A percentile compares a stretch with the other conserved stretches of the same genome.
These are phyloP conservation scores for Sphaceloma murrayae DNA, from an alignment of 2,329 filamentous ascomycete genomes.

Conservation along the genomic window DNA sequence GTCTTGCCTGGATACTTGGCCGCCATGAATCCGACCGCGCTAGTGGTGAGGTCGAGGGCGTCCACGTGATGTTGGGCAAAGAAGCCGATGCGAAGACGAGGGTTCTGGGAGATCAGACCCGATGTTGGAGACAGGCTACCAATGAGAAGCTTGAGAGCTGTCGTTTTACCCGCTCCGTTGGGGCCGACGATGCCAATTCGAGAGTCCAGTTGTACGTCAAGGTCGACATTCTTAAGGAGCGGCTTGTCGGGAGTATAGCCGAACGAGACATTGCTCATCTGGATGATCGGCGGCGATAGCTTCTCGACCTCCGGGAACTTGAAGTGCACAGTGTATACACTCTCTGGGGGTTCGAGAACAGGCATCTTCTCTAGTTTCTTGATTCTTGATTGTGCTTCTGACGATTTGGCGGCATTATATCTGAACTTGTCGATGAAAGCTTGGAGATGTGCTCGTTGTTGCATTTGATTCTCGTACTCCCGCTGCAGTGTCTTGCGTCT, in stretches of 20 bases:
- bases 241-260: conserved; percentile 74
- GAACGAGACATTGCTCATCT: conserved; percentile 89
- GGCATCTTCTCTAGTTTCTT: conserved; percentile 99
- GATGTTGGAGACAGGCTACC: conserved; percentile 66
- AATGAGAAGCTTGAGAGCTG: conserved; percentile 93
- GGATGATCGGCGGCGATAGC: conserved; percentile 91
- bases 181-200: conserved; percentile 98
- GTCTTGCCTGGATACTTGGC: conserved; percentile 81
- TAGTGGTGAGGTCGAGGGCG: conserved; percentile 78
- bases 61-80: conserved; percentile 99
- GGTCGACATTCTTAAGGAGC: conserved; percentile 75
- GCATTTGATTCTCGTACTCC: conserved; percentile 99
- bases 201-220: conserved; percentile 95
- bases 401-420: conserved; percentile 97
- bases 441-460: conserved; percentile 81
- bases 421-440: conserved; percentile 99
- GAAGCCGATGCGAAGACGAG: conserved; percentile 83
- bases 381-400: conserved; percentile 95
- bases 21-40: conserved; percentile 92
- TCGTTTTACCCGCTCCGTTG: conserved; percentile 98
- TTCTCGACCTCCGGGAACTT: conserved; percentile 97
- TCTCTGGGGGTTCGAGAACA: conserved; percentile 77
- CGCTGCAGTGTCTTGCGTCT: conserved; percentile 91
- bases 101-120: conserved; percentile 79
- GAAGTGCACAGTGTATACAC: conserved; percentile 93